Base-by-base conservation (phyloP, 1,284 basidiomycete species). In the Mycena citricolor region DNA sequence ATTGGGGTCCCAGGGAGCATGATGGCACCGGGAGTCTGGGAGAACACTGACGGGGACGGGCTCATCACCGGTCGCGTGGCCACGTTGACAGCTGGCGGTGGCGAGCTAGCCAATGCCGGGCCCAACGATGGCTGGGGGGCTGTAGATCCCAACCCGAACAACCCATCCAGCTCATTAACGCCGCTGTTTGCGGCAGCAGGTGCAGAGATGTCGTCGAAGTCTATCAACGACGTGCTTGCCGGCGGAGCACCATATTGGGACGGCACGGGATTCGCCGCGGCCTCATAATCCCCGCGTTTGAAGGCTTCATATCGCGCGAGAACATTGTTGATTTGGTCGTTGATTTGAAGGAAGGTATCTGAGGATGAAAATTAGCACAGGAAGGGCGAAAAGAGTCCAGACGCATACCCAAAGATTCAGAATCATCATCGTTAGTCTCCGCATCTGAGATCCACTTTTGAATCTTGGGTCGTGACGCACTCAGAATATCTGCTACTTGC, bases 371-470 rank as follows among this genome's bases (percentile, higher is more conserved):
- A 36, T 13, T 29, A 34, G 34, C 8, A 46, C 19, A 4, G 28
- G 23, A 30, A 8, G 4, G 21, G 16, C 42, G 38, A 42, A 24
- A 13, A 20, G 13, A 11, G 20, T 6, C 19, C 16, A 26, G 13
- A 2, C 7, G 67, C 77, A 51, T 57, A 92, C 91, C 88, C 60
- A 98, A 81, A 39, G 91, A 88, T 52, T 87, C 91, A 23, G 90
- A 77, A 65, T 95, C 92, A 31, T 76, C 81, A 14, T 52, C 51
- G 13, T 26, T 32, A 26, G 74, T 73, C 63, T 85, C 88, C 1
- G 90, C 94, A 56, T 98, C 91, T n/a, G 87, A 89, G 51, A 99
- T 91, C 95, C 95, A 98, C 58, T 94, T 95, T 63, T 99, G 97
- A 38, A 99, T 82, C 65, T 91, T 94, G 1, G 97, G 97, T 44